phyloP scores from a whole-genome alignment of 177 flowering plant genomes.

The Vitis hybrid region DNA sequence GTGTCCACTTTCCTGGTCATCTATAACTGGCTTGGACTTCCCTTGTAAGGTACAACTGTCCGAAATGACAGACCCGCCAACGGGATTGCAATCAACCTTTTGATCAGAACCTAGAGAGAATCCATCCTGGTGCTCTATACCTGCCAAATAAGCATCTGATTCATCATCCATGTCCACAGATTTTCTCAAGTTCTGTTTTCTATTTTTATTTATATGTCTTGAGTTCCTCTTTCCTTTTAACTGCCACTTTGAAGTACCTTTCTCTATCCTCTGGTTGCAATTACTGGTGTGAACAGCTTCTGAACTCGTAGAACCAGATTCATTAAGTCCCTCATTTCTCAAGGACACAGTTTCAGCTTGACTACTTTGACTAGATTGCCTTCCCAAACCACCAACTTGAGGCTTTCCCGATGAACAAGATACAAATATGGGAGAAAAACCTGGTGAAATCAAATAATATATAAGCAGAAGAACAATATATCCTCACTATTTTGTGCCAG shows the following conservation, averaged over 20 bases:
- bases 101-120: conserved; percentile 20
- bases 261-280: conserved; percentile 33
- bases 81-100: conserved; percentile 23
- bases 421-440: conserved; percentile 27
- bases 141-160: conserved; percentile 29
- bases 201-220: conserved; percentile 34
- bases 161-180: conserved; percentile 29
- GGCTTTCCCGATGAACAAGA: conserved; percentile 31
- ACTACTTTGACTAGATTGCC: conserved; percentile 34
- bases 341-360: conserved; percentile 31
- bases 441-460: conserved; percentile 27
- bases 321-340: conserved; percentile 42
- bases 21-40: conserved; percentile 17
- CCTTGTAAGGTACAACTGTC: conserved; percentile 19
- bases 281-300: conserved; percentile 23
- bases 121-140: conserved; percentile 29
- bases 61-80: conserved; percentile 15
- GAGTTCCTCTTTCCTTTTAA: conserved; percentile 69
- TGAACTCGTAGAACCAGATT: conserved; percentile 41
- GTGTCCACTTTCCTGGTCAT: conserved; percentile 22
- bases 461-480: neutral
- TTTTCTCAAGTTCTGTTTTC: conserved; percentile 27
- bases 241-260: conserved; percentile 70
- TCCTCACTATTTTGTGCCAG: neutral
- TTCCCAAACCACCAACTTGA: conserved; percentile 13